Conservation (phyloP, 305 asterid genomes). For the Solanum hybrid region DNA sequence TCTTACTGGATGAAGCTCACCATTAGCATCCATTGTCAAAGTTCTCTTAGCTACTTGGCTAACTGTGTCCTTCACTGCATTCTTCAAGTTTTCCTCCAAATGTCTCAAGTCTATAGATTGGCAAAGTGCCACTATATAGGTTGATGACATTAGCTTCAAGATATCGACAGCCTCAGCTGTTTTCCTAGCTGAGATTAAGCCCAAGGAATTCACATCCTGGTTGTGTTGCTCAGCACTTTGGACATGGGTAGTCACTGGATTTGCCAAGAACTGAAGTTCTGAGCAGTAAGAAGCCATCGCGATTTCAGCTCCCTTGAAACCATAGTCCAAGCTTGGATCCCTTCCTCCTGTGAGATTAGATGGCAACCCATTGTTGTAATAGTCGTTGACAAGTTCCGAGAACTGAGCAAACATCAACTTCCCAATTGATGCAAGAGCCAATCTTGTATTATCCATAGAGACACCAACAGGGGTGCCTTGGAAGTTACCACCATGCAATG, state of each 20-base stretch:
- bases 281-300: conserved; percentile 88
- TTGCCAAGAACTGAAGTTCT: conserved; percentile 73
- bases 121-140: conserved; percentile 54
- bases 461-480: conserved; percentile 88
- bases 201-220: conserved; percentile 74
- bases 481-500: conserved; percentile 80
- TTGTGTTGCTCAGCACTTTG: conserved; percentile 87
- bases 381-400: conserved; percentile 75
- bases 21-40: conserved; percentile 49
- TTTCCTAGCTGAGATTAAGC: conserved; percentile 65
- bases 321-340: conserved; percentile 76
- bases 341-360: conserved; percentile 71
- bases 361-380: conserved; percentile 72
- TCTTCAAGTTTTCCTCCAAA: conserved; percentile 60
- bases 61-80: conserved; percentile 59
- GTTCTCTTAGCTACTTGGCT: conserved; percentile 63
- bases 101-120: conserved; percentile 68
- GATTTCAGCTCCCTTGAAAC: conserved; percentile 72
- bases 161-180: conserved; percentile 75
- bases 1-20: conserved; percentile 68
- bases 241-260: conserved; percentile 76
- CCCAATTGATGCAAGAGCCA: conserved; percentile 71
- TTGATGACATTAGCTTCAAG: conserved; percentile 72
- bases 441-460: conserved; percentile 68
- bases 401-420: conserved; percentile 73